phyloP scores from a whole-genome alignment of 768 basidiomycete genomes.

The Postia placenta region DNA sequence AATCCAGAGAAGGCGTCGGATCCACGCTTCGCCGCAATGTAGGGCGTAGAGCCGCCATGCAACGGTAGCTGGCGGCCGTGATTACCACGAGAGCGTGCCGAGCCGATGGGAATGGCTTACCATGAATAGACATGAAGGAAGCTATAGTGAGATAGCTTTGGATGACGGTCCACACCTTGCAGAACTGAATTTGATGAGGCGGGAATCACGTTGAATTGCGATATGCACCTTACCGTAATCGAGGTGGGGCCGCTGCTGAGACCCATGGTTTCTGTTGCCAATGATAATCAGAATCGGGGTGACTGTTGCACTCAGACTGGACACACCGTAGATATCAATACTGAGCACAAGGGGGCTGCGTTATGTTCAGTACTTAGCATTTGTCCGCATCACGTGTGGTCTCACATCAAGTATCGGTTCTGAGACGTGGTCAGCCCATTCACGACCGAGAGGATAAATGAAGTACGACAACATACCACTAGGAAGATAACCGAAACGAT shows the following conservation, averaged over 20 bases:
- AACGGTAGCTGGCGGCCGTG: constrained; percentile 15
- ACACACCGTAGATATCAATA: constrained; percentile 21
- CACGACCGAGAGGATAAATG: neutral
- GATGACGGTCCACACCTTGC: constrained; percentile 20
- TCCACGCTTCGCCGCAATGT: constrained; percentile 19
- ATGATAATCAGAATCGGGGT: neutral
- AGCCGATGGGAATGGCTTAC: constrained; percentile 7
- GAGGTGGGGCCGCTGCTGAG: neutral
- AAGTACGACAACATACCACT: constrained; percentile 13
- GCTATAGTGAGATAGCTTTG: constrained; percentile 22
- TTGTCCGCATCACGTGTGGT: no score
- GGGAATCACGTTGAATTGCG: neutral
- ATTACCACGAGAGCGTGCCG: neutral
- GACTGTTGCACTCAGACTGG: neutral
- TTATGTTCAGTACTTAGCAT: no score
- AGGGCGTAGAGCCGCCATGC: constrained; percentile 21
- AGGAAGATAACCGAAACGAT: constrained; percentile 22
- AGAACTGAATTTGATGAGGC: constrained; percentile 14
- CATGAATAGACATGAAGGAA: constrained; percentile 24
- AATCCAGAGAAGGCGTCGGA: constrained; percentile 17
- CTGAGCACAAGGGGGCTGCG: constrained; percentile 18
- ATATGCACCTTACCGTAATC: neutral
- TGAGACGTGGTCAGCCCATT: constrained; percentile 1
- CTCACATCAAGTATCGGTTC: constrained; percentile 25
- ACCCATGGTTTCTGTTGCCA: neutral